These are phyloP conservation scores for Jamesozyma spencerorum DNA, from an alignment of 805 yeast species.

Conservation along the genomic window DNA sequence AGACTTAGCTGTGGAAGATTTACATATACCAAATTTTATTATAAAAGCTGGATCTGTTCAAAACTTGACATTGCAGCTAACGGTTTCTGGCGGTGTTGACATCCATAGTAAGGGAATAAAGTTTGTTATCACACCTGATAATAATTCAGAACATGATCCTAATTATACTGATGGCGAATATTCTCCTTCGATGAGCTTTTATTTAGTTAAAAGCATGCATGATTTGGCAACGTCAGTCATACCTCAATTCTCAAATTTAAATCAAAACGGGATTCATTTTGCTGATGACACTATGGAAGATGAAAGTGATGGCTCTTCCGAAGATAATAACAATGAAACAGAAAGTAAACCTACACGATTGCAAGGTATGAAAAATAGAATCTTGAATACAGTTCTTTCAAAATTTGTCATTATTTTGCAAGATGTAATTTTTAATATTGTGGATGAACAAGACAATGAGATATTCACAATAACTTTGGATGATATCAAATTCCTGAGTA, in stretches of 20 bases:
- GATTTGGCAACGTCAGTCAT: constrained; percentile 53
- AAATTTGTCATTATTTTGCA: constrained; percentile 44
- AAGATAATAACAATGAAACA: background rate
- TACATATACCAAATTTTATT: constrained; percentile 53
- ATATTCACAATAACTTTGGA: constrained; percentile 31
- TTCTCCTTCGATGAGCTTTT: constrained; percentile 30
- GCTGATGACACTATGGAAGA: constrained; percentile 7
- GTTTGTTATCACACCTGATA: constrained; percentile 21
- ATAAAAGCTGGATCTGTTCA: constrained; percentile 54
- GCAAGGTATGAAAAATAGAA: constrained; percentile 50
- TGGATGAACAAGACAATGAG: constrained; percentile 33
- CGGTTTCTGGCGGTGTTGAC: constrained; percentile 62
- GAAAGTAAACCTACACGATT: constrained; percentile 15
- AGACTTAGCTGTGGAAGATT: constrained; percentile 60
- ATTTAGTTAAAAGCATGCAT: constrained; percentile 63
- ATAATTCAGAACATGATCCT: constrained; percentile 18
- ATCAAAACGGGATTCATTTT: constrained; percentile 4
- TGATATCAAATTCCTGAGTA: constrained; percentile 5
- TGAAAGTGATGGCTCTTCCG: background rate
- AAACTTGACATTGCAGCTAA: constrained; percentile 47
- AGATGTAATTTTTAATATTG: constrained; percentile 39
- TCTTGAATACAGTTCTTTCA: constrained; percentile 59
- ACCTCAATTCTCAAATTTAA: constrained; percentile 25
- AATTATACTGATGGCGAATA: constrained; percentile 17
- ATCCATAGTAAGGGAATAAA: constrained; percentile 50